Evolutionary conservation across 2,329 filamentous ascomycete genomes (phyloP).

Genomic region (Sphaerostilbella broomeana): DNA sequence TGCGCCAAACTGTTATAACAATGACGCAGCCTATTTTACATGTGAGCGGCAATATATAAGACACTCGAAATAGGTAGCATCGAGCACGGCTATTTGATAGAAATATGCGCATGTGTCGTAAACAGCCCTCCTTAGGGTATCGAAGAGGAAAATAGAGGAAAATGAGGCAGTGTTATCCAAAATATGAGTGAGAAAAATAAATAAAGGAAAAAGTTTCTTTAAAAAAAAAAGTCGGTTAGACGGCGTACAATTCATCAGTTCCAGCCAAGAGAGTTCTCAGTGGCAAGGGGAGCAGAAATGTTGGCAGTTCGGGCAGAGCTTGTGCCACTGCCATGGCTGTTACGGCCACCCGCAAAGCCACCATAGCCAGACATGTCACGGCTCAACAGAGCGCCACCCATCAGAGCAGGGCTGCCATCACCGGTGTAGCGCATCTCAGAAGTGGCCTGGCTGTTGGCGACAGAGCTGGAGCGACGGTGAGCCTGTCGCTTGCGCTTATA

Average conservation of each 20-base stretch:
- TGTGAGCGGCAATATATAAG: neutral
- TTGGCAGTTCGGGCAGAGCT: constrained; percentile 50
- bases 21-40: constrained; percentile 1
- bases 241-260: constrained; percentile 48
- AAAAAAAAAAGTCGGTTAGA: constrained; percentile 17
- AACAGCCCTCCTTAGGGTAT: constrained; percentile 27
- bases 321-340: constrained; percentile 62
- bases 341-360: constrained; percentile 40
- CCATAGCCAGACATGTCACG: constrained; percentile 51
- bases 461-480: constrained; percentile 70
- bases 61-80: neutral
- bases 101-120: constrained; percentile 6
- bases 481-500: constrained; percentile 81
- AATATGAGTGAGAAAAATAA: constrained; percentile 17
- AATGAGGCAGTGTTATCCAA: constrained; percentile 15
- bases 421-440: constrained; percentile 48
- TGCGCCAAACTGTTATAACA: constrained; percentile 4
- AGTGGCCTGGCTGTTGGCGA: constrained; percentile 43
- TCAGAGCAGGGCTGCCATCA: constrained; percentile 52
- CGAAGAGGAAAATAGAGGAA: constrained; percentile 21
- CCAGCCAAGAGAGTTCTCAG: constrained; percentile 93
- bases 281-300: constrained; percentile 85
- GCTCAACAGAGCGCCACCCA: constrained; percentile 62
- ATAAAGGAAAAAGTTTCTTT: constrained; percentile 16
- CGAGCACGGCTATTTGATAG: constrained; percentile 5